Evolutionary conservation across 2,329 filamentous ascomycete species (phyloP), one percentile per base, ranked within the genome.

Genomic region (Pezicula radicicola): DNA sequence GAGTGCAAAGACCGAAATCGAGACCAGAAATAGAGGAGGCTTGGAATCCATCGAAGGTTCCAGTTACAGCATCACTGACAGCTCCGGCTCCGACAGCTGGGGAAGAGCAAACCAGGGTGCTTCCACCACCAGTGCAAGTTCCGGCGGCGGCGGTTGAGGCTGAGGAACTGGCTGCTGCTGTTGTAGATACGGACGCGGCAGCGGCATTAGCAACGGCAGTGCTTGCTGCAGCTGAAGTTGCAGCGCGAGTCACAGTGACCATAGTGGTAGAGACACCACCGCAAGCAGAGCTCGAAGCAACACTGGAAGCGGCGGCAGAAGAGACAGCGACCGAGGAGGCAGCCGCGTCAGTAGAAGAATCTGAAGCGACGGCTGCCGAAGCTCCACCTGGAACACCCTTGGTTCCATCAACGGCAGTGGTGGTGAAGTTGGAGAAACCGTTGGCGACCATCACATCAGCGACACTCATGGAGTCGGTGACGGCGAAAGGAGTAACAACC

Each of bases 391-490:
- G 43, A 5, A 57, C 61, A 27, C 66, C 69, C 21, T 58, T 66
- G 6, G 65, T 66, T 9, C 68, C 71, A 49, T 71, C 68, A 18
- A 70, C 65, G 13, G 57, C 62, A 25, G 59, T 59, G 12, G 58
- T 64, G 2, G 79, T 80, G 59, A 89, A 84, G 68, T 83, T 83
- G 57, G 74, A 73, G 63, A 88, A 85, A 12, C 85, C 85, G 51
- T 84, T 76, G 19, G 78, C 79, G 46, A 69, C 70, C 69, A 86
- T 76, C 53, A 89, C 70, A 52, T 88, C 77, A 19, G 86, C 85
- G 27, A 88, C 80, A 55, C 82, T 86, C 59, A 85, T 66, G n/a
- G 85, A 84, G 48, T 66, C 67, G 13, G 83, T 83, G 42, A 16
- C 19, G 35, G 75, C 67, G 44, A 88, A 81, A 3, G 85, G 83